Conservation (phyloP, 306 rosid genomes). For the Cajanus cajan region DNA sequence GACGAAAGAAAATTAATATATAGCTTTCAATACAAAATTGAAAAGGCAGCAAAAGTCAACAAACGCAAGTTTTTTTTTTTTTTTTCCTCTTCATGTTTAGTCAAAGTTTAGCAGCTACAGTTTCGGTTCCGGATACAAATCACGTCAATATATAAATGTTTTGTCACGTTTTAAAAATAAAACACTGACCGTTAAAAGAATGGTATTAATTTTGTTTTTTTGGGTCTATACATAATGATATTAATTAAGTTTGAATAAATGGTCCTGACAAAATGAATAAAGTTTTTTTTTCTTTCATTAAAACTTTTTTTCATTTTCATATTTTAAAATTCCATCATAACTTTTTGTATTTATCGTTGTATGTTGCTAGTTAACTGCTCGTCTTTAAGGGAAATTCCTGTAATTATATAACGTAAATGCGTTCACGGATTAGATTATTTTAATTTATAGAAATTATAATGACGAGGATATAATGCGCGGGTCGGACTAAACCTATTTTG, state of each 20-base stretch:
- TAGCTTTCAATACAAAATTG: constrained; percentile 1
- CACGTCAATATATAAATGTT: not conserved
- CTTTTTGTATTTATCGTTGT: no score
- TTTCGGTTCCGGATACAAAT: not conserved
- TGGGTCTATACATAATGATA: not conserved
- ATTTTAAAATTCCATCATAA: no score
- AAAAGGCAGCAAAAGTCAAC: constrained; percentile 33
- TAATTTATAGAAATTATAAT: no score
- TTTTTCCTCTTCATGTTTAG: not conserved
- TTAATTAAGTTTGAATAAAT: not conserved
- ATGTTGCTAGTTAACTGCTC: no score
- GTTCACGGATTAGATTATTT: no score
- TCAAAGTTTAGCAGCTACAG: constrained; percentile 33
- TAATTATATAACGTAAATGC: no score
- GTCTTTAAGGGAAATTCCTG: no score
- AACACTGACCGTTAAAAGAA: not conserved
- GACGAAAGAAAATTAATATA: not conserved
- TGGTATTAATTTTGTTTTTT: not conserved
- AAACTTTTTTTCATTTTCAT: no score
- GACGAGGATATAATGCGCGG: no score
- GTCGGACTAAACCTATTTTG: no score
- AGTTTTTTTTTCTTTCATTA: no score
- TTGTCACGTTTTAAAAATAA: constrained; percentile 15
- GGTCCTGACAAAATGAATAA: no score
- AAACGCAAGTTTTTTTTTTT: not conserved